A percentile compares a stretch with the other conserved stretches of the same genome.
These are phyloP conservation scores for Mycena chlorophos DNA, from an alignment of 768 basidiomycete genomes.

Conservation along the genomic window DNA sequence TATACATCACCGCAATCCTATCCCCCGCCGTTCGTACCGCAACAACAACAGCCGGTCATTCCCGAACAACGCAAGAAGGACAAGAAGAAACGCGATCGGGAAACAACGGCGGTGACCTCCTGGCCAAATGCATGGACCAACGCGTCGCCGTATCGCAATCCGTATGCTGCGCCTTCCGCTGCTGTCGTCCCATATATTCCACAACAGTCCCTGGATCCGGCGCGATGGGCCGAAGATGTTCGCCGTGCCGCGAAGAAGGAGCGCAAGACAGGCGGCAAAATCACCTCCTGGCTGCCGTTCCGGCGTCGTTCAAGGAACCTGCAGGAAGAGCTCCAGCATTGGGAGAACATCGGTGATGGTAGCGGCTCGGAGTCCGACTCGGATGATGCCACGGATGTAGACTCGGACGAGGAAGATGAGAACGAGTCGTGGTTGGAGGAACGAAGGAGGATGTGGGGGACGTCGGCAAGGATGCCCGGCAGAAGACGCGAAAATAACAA, in stretches of 20 bases:
- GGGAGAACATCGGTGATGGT: constrained; percentile 3
- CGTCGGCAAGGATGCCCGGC: too few species aligned
- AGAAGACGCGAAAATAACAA: too few species aligned
- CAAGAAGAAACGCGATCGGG: background rate
- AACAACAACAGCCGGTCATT: constrained; percentile 1
- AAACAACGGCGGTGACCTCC: constrained; percentile 6
- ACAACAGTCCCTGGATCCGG: constrained; percentile 1
- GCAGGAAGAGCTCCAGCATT: background rate
- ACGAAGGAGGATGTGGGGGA: constrained; percentile 9
- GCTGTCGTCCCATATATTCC: background rate
- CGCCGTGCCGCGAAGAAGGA: constrained; percentile 12
- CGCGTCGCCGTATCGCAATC: background rate
- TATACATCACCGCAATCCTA: constrained; percentile 6
- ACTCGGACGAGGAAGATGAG: constrained; percentile 4
- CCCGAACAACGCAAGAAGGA: constrained; percentile 2
- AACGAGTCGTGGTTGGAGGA: constrained; percentile 14
- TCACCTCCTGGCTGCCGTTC: constrained; percentile 16
- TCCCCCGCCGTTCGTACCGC: constrained; percentile 1
- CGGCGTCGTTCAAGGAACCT: background rate
- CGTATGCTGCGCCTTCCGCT: background rate
- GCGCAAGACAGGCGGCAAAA: constrained; percentile 7
- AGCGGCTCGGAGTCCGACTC: background rate
- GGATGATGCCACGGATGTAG: background rate
- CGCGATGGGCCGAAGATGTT: constrained; percentile 16
- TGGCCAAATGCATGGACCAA: constrained; percentile 14